Evolutionary conservation across 306 rosid genomes (phyloP), one percentile per base, ranked within the genome.

Genomic region (Pyrus communis): DNA sequence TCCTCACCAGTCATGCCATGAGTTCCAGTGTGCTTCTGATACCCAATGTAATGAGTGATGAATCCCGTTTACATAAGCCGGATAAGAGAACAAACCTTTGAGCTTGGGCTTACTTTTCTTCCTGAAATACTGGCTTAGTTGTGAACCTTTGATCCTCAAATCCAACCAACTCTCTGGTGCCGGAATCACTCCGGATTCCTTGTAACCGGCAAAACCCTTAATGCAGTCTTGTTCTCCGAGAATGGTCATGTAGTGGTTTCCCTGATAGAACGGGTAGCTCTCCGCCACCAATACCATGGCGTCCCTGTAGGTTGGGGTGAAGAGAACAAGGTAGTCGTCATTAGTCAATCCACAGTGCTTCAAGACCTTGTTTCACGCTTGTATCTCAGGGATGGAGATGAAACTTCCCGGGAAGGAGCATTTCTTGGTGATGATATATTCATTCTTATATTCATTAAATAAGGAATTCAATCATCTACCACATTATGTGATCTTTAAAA

Each of bases 21-120:
- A 81, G 84, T 89, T 93, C 79, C 97, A 68, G 31, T 93, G 98
- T 79, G 97, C 98, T 87, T 91, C 97, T 0, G 97, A 91, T 69
- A 93, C 87, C 98, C 97, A 93, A 88, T 93, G 96, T 83, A 93
- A 85, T 17, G 86, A 87, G 74, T 79, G 79, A 52, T 78, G 86
- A 69, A 90, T 86, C 81, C 90, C 93, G 28, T 90, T 89, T 33
- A 83, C 87, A n/a, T 87, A 88, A 21, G 87, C 92, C 19, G 93
- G 96, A 77, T 91, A 93, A 66, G 93, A 86, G 84, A 91, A 91
- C 75, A 93, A 61, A 23, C 98, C 98, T 78, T 93, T 93, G 69
- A 89, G 89, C 70, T 86, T 89, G 73, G 82, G 83, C 88, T 88
- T 93, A 69, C 92, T 88, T 82, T 92, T 93, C 85, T 92, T 91